Conservation (phyloP, 768 basidiomycete genomes). For the Pisolithus marmoratus region DNA sequence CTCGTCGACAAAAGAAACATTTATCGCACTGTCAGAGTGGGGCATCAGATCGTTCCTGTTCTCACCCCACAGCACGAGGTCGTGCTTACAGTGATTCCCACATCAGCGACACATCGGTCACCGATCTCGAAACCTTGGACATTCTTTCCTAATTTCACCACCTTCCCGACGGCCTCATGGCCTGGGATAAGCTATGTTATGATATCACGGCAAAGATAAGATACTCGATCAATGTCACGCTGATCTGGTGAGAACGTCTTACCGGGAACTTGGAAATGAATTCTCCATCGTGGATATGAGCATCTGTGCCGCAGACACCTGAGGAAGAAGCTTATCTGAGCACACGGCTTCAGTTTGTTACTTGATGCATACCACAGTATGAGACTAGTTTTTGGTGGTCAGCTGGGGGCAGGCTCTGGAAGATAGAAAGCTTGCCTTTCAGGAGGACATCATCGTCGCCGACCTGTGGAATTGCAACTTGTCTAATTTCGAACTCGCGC, state of each 20-base stretch:
- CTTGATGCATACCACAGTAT: constrained; percentile 34
- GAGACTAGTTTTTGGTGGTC: constrained; percentile 27
- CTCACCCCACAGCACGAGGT: background rate
- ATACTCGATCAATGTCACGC: constrained; percentile 8
- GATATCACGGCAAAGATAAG: constrained; percentile 5
- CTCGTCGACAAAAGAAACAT: constrained; percentile 86
- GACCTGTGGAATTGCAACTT: constrained; percentile 61
- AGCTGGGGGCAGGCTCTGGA: background rate
- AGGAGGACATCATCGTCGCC: constrained; percentile 69
- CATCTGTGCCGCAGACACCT: constrained; percentile 60
- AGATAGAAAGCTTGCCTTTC: constrained; percentile 43
- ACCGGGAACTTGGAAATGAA: constrained; percentile 60
- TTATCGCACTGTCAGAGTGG: constrained; percentile 54
- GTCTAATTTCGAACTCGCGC: constrained; percentile 56
- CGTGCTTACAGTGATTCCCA: constrained; percentile 55
- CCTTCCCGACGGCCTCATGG: constrained; percentile 67
- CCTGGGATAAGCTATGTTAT: constrained; percentile 61
- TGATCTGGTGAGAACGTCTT: constrained; percentile 7
- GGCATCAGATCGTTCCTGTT: constrained; percentile 1
- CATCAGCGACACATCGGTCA: constrained; percentile 83
- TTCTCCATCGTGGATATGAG: constrained; percentile 60
- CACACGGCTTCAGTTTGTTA: background rate
- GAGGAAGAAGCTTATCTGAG: background rate
- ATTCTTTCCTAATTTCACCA: constrained; percentile 73
- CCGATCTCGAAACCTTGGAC: constrained; percentile 73